A percentile compares a stretch with the other conserved stretches of the same genome.
Evolutionary conservation across 345 rosid genomes (phyloP).

Genomic region (Carallia brachiata): DNA sequence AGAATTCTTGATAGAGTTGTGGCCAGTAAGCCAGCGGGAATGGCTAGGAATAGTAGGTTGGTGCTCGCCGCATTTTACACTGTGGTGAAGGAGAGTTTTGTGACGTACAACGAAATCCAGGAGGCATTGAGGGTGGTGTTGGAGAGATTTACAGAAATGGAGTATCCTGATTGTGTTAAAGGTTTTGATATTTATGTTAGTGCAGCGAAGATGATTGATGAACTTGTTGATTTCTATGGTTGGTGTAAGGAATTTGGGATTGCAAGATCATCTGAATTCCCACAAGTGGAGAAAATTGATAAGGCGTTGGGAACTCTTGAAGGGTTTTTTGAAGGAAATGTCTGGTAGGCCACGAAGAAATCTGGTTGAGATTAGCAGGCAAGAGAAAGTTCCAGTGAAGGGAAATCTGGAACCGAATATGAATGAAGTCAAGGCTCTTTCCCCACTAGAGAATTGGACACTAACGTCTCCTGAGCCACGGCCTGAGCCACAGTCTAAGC

Average conservation of each 20-base stretch:
- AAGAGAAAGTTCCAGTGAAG: slow-evolving; percentile 4
- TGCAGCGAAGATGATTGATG: slow-evolving; percentile 28
- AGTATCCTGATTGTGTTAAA: slow-evolving; percentile 19
- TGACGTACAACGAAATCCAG: slow-evolving; percentile 15
- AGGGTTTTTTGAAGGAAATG: slow-evolving; percentile 22
- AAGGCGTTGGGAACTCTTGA: slow-evolving; percentile 18
- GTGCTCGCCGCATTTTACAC: slow-evolving; percentile 15
- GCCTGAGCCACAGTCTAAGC: slow-evolving; percentile 16
- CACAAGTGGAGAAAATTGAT: slow-evolving; percentile 24
- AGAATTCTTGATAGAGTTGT: slow-evolving; percentile 25
- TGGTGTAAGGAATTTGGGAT: slow-evolving; percentile 32
- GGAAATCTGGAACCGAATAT: slow-evolving; percentile 1
- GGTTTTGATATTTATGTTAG: slow-evolving; percentile 25
- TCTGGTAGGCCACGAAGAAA: slow-evolving; percentile 2
- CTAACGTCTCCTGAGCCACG: slow-evolving; percentile 8
- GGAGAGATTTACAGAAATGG: slow-evolving; percentile 29
- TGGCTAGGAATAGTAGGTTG: slow-evolving; percentile 21
- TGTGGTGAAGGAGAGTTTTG: slow-evolving; percentile 28
- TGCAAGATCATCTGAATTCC: slow-evolving; percentile 27
- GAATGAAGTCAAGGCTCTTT: slow-evolving; percentile 23
- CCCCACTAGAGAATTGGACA: slow-evolving; percentile 19
- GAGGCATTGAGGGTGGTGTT: slow-evolving; percentile 22
- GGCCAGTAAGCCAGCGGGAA: slow-evolving; percentile 22
- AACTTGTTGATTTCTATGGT: slow-evolving; percentile 19
- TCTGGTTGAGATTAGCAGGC: slow-evolving; percentile 12